phyloP scores from a whole-genome alignment of 345 rosid species.

The Corchorus capsularis region DNA sequence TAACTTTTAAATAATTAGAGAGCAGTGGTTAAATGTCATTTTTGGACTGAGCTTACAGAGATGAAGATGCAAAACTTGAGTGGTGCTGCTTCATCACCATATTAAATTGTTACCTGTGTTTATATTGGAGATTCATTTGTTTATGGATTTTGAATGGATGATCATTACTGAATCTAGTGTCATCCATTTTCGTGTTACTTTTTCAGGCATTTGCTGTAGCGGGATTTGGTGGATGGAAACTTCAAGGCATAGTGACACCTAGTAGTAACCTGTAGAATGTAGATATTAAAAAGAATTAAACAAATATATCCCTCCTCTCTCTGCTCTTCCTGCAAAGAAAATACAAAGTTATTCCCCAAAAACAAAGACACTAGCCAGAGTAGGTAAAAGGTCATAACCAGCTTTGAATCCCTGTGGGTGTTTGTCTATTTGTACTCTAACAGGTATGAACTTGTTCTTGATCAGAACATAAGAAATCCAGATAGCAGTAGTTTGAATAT shows the following conservation, averaged over 20 bases:
- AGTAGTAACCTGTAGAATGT: slow-evolving; percentile 30
- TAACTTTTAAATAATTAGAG: neutral
- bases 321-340: slow-evolving; percentile 5
- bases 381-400: neutral
- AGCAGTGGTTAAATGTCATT: neutral
- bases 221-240: slow-evolving; percentile 95
- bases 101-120: neutral
- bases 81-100: slow-evolving; percentile 1
- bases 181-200: slow-evolving; percentile 17
- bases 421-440: neutral
- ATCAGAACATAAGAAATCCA: neutral
- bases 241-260: slow-evolving; percentile 82
- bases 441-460: neutral
- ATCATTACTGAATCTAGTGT: slow-evolving; percentile 21
- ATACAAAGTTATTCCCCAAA: neutral
- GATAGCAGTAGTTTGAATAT: neutral
- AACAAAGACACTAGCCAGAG: neutral
- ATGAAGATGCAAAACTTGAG: slow-evolving; percentile 1
- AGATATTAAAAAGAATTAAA: slow-evolving; percentile 6
- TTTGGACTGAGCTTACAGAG: neutral
- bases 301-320: neutral
- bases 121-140: neutral
- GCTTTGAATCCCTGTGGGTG: neutral
- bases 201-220: slow-evolving; percentile 79
- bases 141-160: neutral